A percentile compares a stretch with the other conserved stretches of the same genome.
Conservation (phyloP, 441 rosid species). For the Codiaeum variegatum region DNA sequence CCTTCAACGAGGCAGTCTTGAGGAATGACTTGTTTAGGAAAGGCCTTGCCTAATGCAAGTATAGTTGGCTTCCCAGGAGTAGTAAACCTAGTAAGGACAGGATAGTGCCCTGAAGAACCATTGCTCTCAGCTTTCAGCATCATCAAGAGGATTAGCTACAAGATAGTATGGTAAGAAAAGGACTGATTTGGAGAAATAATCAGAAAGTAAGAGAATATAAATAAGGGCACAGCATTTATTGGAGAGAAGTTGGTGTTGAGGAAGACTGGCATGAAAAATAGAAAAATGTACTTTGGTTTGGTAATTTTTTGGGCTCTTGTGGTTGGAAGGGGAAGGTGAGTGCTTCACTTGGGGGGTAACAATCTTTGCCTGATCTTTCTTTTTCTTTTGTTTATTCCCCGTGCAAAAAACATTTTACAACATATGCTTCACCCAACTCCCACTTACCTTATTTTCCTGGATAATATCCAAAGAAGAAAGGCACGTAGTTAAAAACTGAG, state of each 20-base stretch:
- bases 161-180: slow-evolving; percentile 15
- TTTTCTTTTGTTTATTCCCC: not conserved
- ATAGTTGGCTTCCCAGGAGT: slow-evolving; percentile 73
- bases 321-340: slow-evolving; percentile 31
- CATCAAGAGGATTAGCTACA: slow-evolving; percentile 19
- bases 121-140: slow-evolving; percentile 41
- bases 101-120: slow-evolving; percentile 26
- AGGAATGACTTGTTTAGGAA: slow-evolving; percentile 73
- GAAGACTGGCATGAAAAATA: slow-evolving; percentile 44
- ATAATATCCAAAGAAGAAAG: not conserved
- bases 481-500: slow-evolving; percentile 16
- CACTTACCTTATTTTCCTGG: slow-evolving; percentile 23
- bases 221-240: slow-evolving; percentile 32
- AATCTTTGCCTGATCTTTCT: slow-evolving; percentile 25
- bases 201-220: slow-evolving; percentile 34
- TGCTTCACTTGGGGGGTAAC: slow-evolving; percentile 20
- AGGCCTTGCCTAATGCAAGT: slow-evolving; percentile 87
- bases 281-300: slow-evolving; percentile 33
- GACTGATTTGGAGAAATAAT: slow-evolving; percentile 16
- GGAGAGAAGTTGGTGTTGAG: slow-evolving; percentile 58
- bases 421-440: slow-evolving; percentile 20
- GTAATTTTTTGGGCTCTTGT: slow-evolving; percentile 36
- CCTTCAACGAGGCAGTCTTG: slow-evolving; percentile 89
- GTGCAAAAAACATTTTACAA: not conserved
- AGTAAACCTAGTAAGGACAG: slow-evolving; percentile 30